phyloP scores from a whole-genome alignment of 2,329 filamentous ascomycete genomes.

The Beauveria rudraprayagi region DNA sequence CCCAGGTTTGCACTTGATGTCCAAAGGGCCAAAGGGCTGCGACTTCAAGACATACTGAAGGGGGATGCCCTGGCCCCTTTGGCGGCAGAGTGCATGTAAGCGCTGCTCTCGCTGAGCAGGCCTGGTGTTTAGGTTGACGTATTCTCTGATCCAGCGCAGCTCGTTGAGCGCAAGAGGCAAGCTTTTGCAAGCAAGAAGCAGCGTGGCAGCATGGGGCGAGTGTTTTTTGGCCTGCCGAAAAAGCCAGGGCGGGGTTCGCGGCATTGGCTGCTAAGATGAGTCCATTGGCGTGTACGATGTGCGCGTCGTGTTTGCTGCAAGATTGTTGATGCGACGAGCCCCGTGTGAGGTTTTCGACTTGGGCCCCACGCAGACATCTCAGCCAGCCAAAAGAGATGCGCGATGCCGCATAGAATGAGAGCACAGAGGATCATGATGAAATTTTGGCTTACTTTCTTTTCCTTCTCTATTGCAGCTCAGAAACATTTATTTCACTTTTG shows the following conservation, averaged over 20 bases:
- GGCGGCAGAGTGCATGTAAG: constrained; percentile 36
- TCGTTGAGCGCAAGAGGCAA: constrained; percentile 58
- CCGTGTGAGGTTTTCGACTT: not conserved
- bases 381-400: not conserved
- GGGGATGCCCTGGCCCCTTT: constrained; percentile 57
- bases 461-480: not conserved
- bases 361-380: not conserved
- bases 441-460: not conserved
- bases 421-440: too few species aligned
- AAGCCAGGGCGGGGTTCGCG: constrained; percentile 53
- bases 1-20: constrained; percentile 66
- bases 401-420: too few species aligned
- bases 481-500: too few species aligned
- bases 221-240: constrained; percentile 45
- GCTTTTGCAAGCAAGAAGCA: constrained; percentile 58
- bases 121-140: constrained; percentile 33
- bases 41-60: constrained; percentile 84
- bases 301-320: constrained; percentile 6
- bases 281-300: not conserved
- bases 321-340: not conserved
- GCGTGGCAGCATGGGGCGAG: constrained; percentile 47
- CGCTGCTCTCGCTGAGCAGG: constrained; percentile 12
- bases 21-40: constrained; percentile 78
- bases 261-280: constrained; percentile 35
- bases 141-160: constrained; percentile 63